These are phyloP conservation scores for Drosera spatulata DNA, from an alignment of 179 eudicot species.

Conservation along the genomic window DNA sequence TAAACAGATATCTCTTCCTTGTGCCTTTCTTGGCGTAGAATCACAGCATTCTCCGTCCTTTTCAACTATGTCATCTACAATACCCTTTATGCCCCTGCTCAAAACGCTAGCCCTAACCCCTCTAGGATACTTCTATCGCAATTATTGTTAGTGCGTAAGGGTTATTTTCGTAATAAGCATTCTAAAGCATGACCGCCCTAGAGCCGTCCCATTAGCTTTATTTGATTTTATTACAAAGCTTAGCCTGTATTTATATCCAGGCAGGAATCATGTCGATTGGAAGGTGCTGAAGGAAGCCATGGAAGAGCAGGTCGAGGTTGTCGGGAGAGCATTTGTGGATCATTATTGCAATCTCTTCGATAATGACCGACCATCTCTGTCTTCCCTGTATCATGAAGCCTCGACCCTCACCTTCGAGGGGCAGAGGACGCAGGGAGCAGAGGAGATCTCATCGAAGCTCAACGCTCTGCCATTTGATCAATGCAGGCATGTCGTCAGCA, in stretches of 20 bases:
- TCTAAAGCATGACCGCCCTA: too few relatives aligned
- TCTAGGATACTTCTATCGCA: neutral
- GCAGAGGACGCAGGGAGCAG: constrained; percentile 64
- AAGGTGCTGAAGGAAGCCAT: constrained; percentile 18
- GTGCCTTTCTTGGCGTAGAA: constrained; percentile 13
- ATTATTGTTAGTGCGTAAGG: neutral
- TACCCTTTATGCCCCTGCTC: constrained; percentile 5
- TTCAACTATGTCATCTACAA: neutral
- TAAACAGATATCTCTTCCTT: too few relatives aligned
- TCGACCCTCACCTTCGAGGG: constrained; percentile 79
- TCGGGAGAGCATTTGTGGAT: constrained; percentile 70
- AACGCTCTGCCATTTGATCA: constrained; percentile 54
- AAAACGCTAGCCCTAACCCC: constrained; percentile 10
- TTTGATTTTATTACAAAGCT: neutral
- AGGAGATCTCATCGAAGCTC: constrained; percentile 45
- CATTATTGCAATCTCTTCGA: constrained; percentile 72
- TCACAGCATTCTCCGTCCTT: constrained; percentile 9
- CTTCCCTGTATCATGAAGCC: constrained; percentile 49
- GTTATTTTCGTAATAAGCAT: too few relatives aligned
- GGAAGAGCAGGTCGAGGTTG: constrained; percentile 54
- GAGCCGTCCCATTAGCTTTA: neutral
- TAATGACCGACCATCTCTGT: constrained; percentile 37
- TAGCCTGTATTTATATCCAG: neutral
- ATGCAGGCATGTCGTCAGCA: constrained; percentile 63
- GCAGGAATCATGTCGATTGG: neutral